phyloP scores from a whole-genome alignment of 345 rosid genomes.

The Firmiana major region DNA sequence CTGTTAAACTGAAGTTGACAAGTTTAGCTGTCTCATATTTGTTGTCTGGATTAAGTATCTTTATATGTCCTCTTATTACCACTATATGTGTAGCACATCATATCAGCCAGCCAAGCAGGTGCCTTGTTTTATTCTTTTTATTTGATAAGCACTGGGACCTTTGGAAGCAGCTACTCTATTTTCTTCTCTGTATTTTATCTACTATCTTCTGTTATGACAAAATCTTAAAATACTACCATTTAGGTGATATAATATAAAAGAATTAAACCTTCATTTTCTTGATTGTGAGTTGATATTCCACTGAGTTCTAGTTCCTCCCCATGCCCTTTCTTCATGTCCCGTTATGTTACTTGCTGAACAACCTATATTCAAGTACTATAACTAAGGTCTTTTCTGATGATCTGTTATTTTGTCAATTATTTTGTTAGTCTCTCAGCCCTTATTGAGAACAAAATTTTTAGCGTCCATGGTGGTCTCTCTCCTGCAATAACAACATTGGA shows the following conservation, averaged over 20 bases:
- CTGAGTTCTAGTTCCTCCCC: not conserved
- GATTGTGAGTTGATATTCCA: not conserved
- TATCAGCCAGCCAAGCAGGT: not conserved
- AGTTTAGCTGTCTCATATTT: not conserved
- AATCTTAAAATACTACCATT: not conserved
- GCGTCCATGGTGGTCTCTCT: conserved; percentile 98
- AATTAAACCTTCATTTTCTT: not conserved
- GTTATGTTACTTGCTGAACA: not conserved
- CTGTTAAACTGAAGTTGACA: not conserved
- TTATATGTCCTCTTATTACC: not conserved
- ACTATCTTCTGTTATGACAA: not conserved
- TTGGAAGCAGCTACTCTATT: not conserved
- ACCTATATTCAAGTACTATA: not conserved
- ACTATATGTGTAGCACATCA: not conserved
- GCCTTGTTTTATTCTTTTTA: not conserved
- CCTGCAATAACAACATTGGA: conserved; percentile 84
- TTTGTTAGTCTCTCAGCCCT: conserved; percentile 79
- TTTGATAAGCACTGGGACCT: not conserved
- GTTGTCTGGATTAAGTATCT: not conserved
- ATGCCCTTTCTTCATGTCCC: not conserved
- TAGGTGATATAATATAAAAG: not conserved
- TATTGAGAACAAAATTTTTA: conserved; percentile 82
- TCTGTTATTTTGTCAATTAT: not conserved
- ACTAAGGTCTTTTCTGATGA: not conserved
- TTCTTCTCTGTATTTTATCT: not conserved